These are phyloP conservation scores for Sequoia sempervirens DNA, from an alignment of 75 land plant genomes.

Conservation along the genomic window DNA sequence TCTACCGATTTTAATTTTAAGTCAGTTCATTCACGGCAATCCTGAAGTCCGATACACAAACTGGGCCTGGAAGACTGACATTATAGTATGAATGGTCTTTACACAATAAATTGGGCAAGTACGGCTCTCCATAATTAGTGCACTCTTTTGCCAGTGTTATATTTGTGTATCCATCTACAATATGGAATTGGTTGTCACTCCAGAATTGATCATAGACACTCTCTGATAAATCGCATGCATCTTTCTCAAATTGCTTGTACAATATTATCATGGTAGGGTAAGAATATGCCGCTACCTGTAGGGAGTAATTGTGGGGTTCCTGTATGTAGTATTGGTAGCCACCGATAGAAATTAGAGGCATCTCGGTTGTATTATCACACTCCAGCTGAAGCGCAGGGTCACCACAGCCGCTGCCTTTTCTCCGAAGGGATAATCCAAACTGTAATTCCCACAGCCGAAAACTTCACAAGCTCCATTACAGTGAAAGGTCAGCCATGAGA, in stretches of 20 bases:
- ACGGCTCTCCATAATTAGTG: not conserved
- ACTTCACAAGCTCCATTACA: not conserved
- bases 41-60: not conserved
- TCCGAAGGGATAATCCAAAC: not conserved
- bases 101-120: not conserved
- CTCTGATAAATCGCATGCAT: not conserved
- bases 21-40: not conserved
- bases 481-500: not conserved
- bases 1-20: not conserved
- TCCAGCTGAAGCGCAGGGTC: not conserved
- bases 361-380: not conserved
- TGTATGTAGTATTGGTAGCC: not conserved
- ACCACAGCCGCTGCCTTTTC: not conserved
- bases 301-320: not conserved
- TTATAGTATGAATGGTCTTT: not conserved
- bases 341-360: not conserved
- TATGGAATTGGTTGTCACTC: not conserved
- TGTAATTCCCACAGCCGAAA: not conserved
- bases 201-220: not conserved
- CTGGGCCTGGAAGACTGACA: not conserved
- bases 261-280: not conserved
- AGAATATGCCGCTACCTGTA: too few relatives aligned
- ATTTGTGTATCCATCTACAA: not conserved
- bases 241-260: not conserved
- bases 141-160: not conserved